Percentiles rank a stretch among this genome's conserved stretches.
phyloP scores from a whole-genome alignment of 345 rosid species.

The Mercurialis annua region DNA sequence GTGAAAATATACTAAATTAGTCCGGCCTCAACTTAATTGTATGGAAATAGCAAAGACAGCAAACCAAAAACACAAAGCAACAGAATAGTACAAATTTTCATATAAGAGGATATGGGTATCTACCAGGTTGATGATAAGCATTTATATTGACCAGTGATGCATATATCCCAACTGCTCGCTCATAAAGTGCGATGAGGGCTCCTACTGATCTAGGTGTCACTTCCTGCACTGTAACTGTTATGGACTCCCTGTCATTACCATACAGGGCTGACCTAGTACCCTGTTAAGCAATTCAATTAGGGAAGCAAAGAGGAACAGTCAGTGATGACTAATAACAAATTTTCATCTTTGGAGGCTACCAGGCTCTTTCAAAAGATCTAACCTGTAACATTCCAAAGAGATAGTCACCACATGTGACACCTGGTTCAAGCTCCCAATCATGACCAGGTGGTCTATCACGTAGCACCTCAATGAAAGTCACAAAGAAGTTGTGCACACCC shows the following conservation, averaged over 20 bases:
- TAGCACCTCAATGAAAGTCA: conserved; percentile 90
- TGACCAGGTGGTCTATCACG: conserved; percentile 99
- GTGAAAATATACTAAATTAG: conserved; percentile 1
- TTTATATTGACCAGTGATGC: conserved; percentile 81
- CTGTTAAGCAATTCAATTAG: conserved; percentile 37
- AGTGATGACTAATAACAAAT: background rate
- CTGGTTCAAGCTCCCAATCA: conserved; percentile 99
- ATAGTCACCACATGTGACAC: conserved; percentile 98
- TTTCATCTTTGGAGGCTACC: conserved; percentile 4
- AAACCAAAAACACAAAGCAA: background rate
- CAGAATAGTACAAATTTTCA: background rate
- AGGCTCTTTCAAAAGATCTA: conserved; percentile 16
- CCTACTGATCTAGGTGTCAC: conserved; percentile 93
- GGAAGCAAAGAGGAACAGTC: background rate
- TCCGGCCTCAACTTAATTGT: background rate
- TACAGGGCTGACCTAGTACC: conserved; percentile 98
- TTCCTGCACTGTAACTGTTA: conserved; percentile 83
- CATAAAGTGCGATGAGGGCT: conserved; percentile 88
- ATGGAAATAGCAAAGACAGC: background rate
- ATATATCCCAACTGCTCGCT: conserved; percentile 94
- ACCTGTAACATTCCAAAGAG: conserved; percentile 99
- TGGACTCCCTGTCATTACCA: conserved; percentile 81
- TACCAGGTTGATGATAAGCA: conserved; percentile 98
- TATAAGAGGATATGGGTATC: conserved; percentile 15
- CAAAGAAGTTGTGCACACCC: conserved; percentile 97